Evolutionary conservation across 805 yeast genomes (phyloP), one percentile per base, ranked within the genome.

Genomic region (Nakazawaea ishiwadae): DNA sequence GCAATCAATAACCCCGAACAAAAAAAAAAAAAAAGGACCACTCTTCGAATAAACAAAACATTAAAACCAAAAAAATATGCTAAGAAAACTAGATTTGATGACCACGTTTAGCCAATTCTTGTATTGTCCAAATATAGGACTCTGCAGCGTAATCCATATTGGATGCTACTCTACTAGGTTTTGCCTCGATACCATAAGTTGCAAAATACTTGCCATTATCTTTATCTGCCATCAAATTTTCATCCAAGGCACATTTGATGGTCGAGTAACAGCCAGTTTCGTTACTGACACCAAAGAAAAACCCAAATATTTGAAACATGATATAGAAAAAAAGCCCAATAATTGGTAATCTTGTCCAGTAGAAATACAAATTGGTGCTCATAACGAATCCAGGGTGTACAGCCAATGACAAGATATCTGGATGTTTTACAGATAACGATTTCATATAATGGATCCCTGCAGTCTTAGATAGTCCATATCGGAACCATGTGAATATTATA

Each of bases 351-450:
- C 87, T 63, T 2, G 91, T 84, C 80, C 89, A 83, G 55, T 83
- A 84, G 35, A 82, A 68, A 55, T 83, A 84, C 35, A 83, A 58
- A 49, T 82, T 81, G 2, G 96, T 81, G 51, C 80, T 79, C 84
- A 87, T 81, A n/a, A 85, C 86, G 48, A 85, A 72, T 0, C 96
- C 96, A 0, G 96, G 96, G 52, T 86, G 90, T 3, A 85, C 84
- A 2, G 87, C 71, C 28, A 77, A 59, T 44, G 81, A 77, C 29
- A 80, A 57, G 8, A 86, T 67, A 15, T 77, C 69, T 0, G 95
- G 93, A 54, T 84, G 71, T 44, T 79, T 71, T 28, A 76, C 64
- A 0, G 91, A 75, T 17, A 87, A 59, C 57, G 79, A 68, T 50
- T 77, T 77, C 52, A 79, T 73, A 52, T 79, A 75, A 51, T 87